Percentiles rank a stretch among this genome's conserved stretches.
phyloP scores from a whole-genome alignment of 2,329 filamentous ascomycete species.

The Harringtonia aguacate region DNA sequence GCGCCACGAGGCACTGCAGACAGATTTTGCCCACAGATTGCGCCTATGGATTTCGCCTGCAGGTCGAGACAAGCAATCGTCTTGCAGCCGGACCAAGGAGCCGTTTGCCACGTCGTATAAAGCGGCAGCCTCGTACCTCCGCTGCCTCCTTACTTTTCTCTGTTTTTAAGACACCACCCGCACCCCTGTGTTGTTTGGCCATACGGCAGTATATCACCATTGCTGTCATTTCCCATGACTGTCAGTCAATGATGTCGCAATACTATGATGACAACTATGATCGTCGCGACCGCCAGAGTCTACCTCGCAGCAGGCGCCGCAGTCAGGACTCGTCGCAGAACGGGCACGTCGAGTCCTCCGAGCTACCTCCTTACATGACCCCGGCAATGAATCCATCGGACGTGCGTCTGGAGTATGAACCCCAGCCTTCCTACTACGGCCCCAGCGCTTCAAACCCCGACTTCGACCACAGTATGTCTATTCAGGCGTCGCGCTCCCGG shows the following conservation, averaged over 20 bases:
- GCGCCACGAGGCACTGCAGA: conserved; percentile 8
- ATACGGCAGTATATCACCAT: too few relatives aligned
- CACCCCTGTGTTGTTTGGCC: too few relatives aligned
- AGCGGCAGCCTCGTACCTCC: too few relatives aligned
- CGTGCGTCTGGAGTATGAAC: conserved; percentile 23
- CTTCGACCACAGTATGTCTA: conserved; percentile 8
- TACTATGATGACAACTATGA: conserved; percentile 21
- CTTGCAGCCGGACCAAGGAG: too few relatives aligned
- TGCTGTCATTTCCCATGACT: background rate
- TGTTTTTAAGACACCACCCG: too few relatives aligned
- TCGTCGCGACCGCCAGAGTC: conserved; percentile 12
- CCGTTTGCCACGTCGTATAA: too few relatives aligned
- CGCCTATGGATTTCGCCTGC: too few relatives aligned
- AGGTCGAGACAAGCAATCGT: too few relatives aligned
- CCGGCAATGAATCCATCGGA: background rate
- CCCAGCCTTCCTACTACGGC: conserved; percentile 24
- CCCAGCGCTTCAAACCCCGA: conserved; percentile 8
- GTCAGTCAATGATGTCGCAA: background rate
- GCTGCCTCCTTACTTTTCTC: too few relatives aligned
- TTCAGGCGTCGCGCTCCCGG: conserved; percentile 16
- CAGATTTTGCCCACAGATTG: too few relatives aligned
- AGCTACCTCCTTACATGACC: conserved; percentile 6
- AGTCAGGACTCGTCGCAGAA: conserved; percentile 1
- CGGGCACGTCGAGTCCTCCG: background rate
- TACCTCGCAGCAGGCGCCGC: conserved; percentile 1